Evolutionary conservation across 148 eudicot genomes (phyloP), one percentile per base, ranked within the genome.

Genomic region (Rhododendron ferrugineum): DNA sequence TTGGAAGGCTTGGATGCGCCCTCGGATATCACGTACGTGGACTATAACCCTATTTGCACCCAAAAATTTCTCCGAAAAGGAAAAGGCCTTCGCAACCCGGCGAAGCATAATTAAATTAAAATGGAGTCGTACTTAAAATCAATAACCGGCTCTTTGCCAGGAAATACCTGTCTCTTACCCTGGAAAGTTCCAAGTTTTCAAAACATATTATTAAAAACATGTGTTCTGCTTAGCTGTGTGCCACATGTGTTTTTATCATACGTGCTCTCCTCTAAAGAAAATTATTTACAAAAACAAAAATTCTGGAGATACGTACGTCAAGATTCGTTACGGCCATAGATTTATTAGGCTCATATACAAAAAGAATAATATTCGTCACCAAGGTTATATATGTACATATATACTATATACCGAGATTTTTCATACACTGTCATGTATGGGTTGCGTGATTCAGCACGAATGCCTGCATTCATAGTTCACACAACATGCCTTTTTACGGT

Each of bases 161-260:
- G 34, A 78, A 44, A 78, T 78, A 78, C 56, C 81, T 78, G 81
- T 47, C 81, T 46, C 22, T 47, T 47, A 79, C 81, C 52, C 81
- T 79, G 81, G 81, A 79, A 79, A 79, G 81, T 49, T 78, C 13
- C 11, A 46, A 47, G 11, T 15, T 47, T 79, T 0, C 0, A 47
- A 26, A 49, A 47, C 54, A 14, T 8, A n/a, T 54, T 15, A 18
- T 54, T 23, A 7, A 6, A 76, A 18, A 40, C 28, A 23, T 44
- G n/a, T 76, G 79, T n/a, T 78, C 47, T 26, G 58, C 49, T 78
- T 79, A 47, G 81, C 58, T 78, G 81, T 78, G 34, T 26, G 60
- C 81, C 81, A 78, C 58, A 26, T 78, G 58, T 49, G 58, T 49
- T 42, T 77, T 11, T 47, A 26, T 26, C 22, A 11, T n/a, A 78